Evolutionary conservation across 768 basidiomycete species (phyloP), one percentile per base, ranked within the genome.

Genomic region (Russula dissimulans): DNA sequence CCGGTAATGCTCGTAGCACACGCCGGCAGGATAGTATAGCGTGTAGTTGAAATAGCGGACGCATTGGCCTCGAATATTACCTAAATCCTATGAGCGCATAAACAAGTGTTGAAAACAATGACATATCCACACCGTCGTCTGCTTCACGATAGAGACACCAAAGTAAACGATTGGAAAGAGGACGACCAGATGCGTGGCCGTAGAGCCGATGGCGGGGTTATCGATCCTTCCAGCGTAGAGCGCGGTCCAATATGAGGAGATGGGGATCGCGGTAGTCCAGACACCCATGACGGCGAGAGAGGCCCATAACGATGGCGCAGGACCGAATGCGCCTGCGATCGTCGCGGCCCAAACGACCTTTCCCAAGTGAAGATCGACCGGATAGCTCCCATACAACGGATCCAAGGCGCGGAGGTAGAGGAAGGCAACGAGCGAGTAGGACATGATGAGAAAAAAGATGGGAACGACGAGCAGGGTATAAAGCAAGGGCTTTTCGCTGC

Each of bases 221-320:
- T 73, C 74, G 65, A 72, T 70, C 64, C 84, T 78, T 34, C 81
- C 79, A 10, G 85, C 83, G 72, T 77, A 79, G 26, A 80, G 78
- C 36, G 83, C 79, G 22, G 81, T 72, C 81, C 82, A 88, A 66
- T 89, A 87, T 5, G 81, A 81, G n/a, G 82, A 77, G 65, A 81
- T 79, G 1, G 89, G 85, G 18, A 81, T 69, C 34, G 67, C 69
- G 59, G 75, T 72, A 0, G 81, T 74, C 22, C 77, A 71, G 26
- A 77, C 54, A 18, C 76, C 74, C 4, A 77, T 73, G 15, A 74
- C 62, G 15, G 78, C 53, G 29, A 76, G 67, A 18, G 76, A 72
- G 44, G 67, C 67, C 29, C 58, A 68, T 34, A 73, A 56, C 29
- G 72, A 62, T 31, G 76, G 64, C 18, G 68, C 71, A 17, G 77